A percentile compares a stretch with the other conserved stretches of the same genome.
Evolutionary conservation across 1,284 basidiomycete genomes (phyloP).

Genomic region (Pisolithus thermaeus): DNA sequence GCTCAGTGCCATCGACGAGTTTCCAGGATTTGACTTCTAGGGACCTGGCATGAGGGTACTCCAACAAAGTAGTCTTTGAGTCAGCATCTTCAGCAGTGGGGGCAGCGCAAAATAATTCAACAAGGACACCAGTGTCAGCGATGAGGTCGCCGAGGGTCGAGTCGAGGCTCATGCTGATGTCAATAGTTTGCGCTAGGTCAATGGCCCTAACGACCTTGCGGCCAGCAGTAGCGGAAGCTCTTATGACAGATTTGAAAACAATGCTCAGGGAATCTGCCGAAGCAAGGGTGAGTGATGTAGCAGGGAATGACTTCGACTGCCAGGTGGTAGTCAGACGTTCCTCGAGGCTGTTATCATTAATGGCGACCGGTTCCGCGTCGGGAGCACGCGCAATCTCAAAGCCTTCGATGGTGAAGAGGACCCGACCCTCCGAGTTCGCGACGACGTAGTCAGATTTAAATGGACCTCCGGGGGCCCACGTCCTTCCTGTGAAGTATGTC

Average conservation of each 20-base stretch:
- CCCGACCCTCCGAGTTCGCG: constrained; percentile 22
- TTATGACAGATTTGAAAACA: constrained; percentile 14
- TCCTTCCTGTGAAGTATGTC: constrained; percentile 20
- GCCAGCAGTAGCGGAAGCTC: constrained; percentile 13
- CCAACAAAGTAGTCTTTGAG: constrained; percentile 14
- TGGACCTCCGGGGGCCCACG: constrained; percentile 18
- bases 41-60: constrained; percentile 10
- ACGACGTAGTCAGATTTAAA: constrained; percentile 20
- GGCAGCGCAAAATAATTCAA: constrained; percentile 23
- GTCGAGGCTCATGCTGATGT: constrained; percentile 11
- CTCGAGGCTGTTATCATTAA: constrained; percentile 19
- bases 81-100: constrained; percentile 17
- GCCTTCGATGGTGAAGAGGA: constrained; percentile 26
- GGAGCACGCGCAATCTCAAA: constrained; percentile 27
- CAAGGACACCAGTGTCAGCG: constrained; percentile 11
- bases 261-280: constrained; percentile 10
- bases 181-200: constrained; percentile 15
- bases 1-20: constrained; percentile 2
- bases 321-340: constrained; percentile 23
- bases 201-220: constrained; percentile 19
- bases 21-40: constrained; percentile 18
- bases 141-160: constrained; percentile 11
- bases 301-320: constrained; percentile 23
- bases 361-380: constrained; percentile 19
- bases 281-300: constrained; percentile 2